A percentile compares a stretch with the other conserved stretches of the same genome.
These are phyloP conservation scores for Oropetium thomaeum DNA, from an alignment of 176 grass and related monocot genomes.

Conservation along the genomic window DNA sequence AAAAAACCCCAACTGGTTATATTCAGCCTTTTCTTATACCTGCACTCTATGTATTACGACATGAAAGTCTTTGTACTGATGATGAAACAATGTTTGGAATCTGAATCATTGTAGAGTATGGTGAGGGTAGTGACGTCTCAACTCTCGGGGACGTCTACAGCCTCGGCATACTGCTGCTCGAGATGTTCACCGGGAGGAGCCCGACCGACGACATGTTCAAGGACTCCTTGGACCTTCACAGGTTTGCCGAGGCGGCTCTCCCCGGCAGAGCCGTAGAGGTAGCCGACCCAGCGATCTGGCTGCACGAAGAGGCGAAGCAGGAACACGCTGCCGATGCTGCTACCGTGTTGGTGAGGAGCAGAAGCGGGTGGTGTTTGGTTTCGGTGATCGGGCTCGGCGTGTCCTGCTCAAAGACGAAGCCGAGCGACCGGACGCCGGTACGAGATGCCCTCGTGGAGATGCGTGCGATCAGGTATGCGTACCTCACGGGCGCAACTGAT, in stretches of 20 bases:
- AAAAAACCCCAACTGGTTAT: neutral
- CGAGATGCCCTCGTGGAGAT: neutral
- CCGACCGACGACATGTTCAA: conserved; percentile 20
- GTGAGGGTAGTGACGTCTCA: neutral
- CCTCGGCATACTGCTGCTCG: conserved; percentile 20
- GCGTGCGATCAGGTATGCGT: conserved; percentile 9
- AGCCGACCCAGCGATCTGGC: neutral
- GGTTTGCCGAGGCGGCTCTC: neutral
- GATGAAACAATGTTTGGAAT: neutral
- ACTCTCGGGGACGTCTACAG: conserved; percentile 22
- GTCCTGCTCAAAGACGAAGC: conserved; percentile 17
- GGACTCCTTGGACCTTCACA: conserved; percentile 5
- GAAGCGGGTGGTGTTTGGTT: neutral
- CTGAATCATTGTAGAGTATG: conserved; percentile 28
- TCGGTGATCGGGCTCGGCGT: neutral
- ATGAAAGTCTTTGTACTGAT: neutral
- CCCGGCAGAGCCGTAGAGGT: neutral
- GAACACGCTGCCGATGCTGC: neutral
- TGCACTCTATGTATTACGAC: neutral
- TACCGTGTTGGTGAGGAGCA: neutral
- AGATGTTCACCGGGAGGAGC: conserved; percentile 36
- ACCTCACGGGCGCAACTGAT: neutral
- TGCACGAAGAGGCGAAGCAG: neutral
- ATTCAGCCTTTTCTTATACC: neutral
- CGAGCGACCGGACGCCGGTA: neutral